phyloP scores from a whole-genome alignment of 2,329 filamentous ascomycete genomes.

The Xylariales sp. region DNA sequence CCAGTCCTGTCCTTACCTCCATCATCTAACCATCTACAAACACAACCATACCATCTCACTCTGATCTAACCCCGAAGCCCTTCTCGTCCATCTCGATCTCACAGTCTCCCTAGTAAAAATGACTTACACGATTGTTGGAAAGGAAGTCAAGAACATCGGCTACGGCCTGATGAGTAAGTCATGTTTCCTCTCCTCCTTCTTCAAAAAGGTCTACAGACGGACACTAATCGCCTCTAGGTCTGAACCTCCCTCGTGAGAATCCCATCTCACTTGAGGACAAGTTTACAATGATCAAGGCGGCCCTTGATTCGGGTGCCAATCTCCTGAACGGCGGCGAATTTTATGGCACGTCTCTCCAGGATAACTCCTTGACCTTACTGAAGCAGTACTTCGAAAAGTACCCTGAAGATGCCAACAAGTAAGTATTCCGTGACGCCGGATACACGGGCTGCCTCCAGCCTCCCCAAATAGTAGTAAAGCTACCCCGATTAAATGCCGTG shows the following conservation, averaged over 20 bases:
- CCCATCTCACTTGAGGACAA: constrained; percentile 48
- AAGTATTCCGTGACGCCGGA: not conserved
- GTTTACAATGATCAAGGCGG: constrained; percentile 59
- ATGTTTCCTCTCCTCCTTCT: not conserved
- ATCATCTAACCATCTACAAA: not conserved
- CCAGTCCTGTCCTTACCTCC: not conserved
- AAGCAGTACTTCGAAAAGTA: constrained; percentile 64
- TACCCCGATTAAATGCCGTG: not conserved
- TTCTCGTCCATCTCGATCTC: not conserved
- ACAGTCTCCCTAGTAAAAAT: constrained; percentile 8
- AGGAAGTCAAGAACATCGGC: constrained; percentile 38
- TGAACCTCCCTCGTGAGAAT: constrained; percentile 58
- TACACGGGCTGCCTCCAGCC: not conserved
- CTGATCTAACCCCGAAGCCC: no score
- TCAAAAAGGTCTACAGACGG: not conserved
- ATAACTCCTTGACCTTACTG: constrained; percentile 62
- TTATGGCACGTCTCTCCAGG: constrained; percentile 59
- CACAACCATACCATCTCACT: not conserved
- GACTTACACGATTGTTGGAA: constrained; percentile 36
- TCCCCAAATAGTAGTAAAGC: no score
- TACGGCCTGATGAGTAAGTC: constrained; percentile 49
- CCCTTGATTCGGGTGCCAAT: constrained; percentile 50
- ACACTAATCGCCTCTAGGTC: constrained; percentile 44
- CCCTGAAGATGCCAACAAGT: constrained; percentile 63
- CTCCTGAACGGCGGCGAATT: constrained; percentile 64